phyloP scores from a whole-genome alignment of 345 rosid species.

The Rhodamnia rubescens region DNA sequence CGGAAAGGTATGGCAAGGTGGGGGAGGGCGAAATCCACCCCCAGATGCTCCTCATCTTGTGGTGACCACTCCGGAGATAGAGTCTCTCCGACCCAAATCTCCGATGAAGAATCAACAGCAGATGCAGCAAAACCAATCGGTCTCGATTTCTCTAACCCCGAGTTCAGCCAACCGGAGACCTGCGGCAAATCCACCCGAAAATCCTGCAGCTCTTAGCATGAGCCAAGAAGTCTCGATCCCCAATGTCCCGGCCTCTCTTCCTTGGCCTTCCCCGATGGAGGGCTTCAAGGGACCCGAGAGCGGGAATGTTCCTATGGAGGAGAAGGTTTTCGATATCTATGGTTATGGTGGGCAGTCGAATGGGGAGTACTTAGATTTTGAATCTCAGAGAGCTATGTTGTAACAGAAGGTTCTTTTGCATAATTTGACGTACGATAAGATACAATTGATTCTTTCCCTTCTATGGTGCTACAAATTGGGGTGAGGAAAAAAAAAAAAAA shows the following conservation, averaged over 20 bases:
- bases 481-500: background rate
- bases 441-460: background rate
- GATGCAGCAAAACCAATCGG: conserved; percentile 38
- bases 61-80: conserved; percentile 78
- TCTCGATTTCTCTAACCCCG: conserved; percentile 47
- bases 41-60: conserved; percentile 89
- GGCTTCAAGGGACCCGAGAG: conserved; percentile 54
- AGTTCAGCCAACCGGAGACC: conserved; percentile 56
- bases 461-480: background rate
- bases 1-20: conserved; percentile 98
- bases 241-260: conserved; percentile 47
- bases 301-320: conserved; percentile 21
- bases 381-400: conserved; percentile 33
- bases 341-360: conserved; percentile 34
- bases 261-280: conserved; percentile 54
- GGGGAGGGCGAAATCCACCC: conserved; percentile 92
- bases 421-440: background rate
- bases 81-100: conserved; percentile 82
- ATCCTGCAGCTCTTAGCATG: conserved; percentile 29
- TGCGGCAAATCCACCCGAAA: conserved; percentile 65
- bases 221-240: conserved; percentile 62
- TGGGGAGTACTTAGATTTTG: conserved; percentile 34
- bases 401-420: conserved; percentile 1
- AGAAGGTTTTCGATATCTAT: conserved; percentile 38
- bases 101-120: conserved; percentile 98